Evolutionary conservation across 2,329 filamentous ascomycete species (phyloP).

Genomic region (Aurifilum marmelostoma): DNA sequence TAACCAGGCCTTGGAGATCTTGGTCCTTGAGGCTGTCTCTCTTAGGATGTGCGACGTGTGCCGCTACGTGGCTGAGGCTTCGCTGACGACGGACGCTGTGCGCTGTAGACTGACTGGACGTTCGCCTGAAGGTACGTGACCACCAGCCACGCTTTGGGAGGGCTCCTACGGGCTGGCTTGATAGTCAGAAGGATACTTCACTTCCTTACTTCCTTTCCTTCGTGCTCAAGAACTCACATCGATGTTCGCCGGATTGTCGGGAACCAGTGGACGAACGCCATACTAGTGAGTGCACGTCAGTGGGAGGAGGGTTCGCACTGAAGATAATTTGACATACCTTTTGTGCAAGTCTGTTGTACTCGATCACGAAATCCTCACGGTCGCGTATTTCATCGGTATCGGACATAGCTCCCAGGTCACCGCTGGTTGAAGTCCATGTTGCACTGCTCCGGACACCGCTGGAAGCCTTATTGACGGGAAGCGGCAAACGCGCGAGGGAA

Average conservation of each 20-base stretch:
- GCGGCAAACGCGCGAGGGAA: slow-evolving; percentile 18
- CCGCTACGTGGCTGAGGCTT: slow-evolving; percentile 59
- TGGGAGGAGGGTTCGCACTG: not conserved
- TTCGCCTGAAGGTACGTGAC: slow-evolving; percentile 35
- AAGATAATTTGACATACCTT: slow-evolving; percentile 47
- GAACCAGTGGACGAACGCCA: slow-evolving; percentile 50
- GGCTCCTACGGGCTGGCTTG: slow-evolving; percentile 7
- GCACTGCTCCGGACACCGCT: slow-evolving; percentile 45
- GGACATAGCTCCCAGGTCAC: slow-evolving; percentile 49
- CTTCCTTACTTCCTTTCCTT: not conserved
- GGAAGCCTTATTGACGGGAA: slow-evolving; percentile 27
- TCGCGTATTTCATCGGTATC: slow-evolving; percentile 56
- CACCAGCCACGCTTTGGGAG: slow-evolving; percentile 33
- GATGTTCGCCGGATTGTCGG: slow-evolving; percentile 41
- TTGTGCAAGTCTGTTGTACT: slow-evolving; percentile 64
- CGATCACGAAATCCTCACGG: slow-evolving; percentile 52
- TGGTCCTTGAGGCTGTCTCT: slow-evolving; percentile 53
- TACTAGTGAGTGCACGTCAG: slow-evolving; percentile 47
- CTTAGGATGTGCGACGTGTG: slow-evolving; percentile 47
- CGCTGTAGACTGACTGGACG: slow-evolving; percentile 36
- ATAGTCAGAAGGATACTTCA: slow-evolving; percentile 6
- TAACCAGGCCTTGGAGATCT: slow-evolving; percentile 61
- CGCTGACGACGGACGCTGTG: slow-evolving; percentile 48
- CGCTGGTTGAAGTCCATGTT: slow-evolving; percentile 62
- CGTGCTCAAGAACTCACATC: slow-evolving; percentile 37